Conservation (phyloP, 1,139 yeast genomes). For the Geotrichum restrictum region DNA sequence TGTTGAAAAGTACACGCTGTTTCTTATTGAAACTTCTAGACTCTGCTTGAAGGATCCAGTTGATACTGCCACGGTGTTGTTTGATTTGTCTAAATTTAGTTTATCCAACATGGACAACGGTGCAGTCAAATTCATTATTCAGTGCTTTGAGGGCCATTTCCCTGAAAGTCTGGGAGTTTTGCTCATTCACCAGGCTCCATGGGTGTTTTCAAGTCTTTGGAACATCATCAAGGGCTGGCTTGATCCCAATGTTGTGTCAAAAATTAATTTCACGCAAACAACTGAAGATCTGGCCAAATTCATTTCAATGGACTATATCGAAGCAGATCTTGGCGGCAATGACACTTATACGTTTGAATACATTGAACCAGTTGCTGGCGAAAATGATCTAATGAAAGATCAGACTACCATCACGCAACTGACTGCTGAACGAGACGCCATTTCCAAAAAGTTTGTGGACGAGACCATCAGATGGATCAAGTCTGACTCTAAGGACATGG, state of each 20-base stretch:
- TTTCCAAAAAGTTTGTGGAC: slow-evolving; percentile 49
- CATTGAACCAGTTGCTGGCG: slow-evolving; percentile 51
- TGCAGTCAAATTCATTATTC: slow-evolving; percentile 73
- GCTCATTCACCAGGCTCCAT: slow-evolving; percentile 81
- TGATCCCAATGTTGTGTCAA: slow-evolving; percentile 83
- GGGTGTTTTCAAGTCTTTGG: slow-evolving; percentile 88
- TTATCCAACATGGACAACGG: slow-evolving; percentile 78
- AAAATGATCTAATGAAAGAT: slow-evolving; percentile 46
- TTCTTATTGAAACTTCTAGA: slow-evolving; percentile 67
- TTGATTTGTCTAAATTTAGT: slow-evolving; percentile 71
- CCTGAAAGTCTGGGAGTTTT: slow-evolving; percentile 78
- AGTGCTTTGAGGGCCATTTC: slow-evolving; percentile 79
- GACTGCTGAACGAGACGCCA: slow-evolving; percentile 46
- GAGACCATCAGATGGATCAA: slow-evolving; percentile 68
- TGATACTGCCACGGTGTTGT: slow-evolving; percentile 68
- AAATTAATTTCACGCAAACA: slow-evolving; percentile 67
- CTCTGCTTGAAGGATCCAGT: slow-evolving; percentile 58
- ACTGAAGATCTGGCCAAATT: slow-evolving; percentile 56
- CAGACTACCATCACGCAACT: slow-evolving; percentile 43
- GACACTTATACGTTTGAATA: slow-evolving; percentile 54
- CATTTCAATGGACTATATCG: slow-evolving; percentile 53
- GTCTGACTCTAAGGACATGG: slow-evolving; percentile 43
- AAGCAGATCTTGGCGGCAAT: slow-evolving; percentile 63
- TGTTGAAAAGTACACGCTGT: slow-evolving; percentile 60
- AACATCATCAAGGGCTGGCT: slow-evolving; percentile 77